Evolutionary conservation across 768 basidiomycete genomes (phyloP).

Genomic region (Hypholoma fasciculare): DNA sequence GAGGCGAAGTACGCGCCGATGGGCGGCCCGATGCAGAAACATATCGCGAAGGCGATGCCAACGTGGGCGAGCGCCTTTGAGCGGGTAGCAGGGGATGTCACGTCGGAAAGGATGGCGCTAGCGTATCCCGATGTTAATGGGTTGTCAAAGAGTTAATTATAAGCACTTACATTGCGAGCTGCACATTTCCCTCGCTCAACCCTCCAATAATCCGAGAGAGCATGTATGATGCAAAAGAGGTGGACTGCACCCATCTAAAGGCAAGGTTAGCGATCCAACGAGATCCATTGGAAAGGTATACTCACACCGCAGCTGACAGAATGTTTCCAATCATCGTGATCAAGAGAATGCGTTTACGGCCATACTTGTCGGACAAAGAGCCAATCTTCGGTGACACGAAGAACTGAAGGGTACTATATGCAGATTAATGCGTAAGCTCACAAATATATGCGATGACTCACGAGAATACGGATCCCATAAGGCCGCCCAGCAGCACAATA

Average conservation of each 20-base stretch:
- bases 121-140: background rate
- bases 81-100: slow-evolving; percentile 77
- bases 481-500: slow-evolving; percentile 90
- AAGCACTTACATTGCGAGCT: slow-evolving; percentile 81
- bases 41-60: slow-evolving; percentile 95
- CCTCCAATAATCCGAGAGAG: slow-evolving; percentile 91
- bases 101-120: slow-evolving; percentile 93
- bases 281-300: background rate
- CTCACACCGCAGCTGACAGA: slow-evolving; percentile 82
- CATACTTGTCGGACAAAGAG: slow-evolving; percentile 84
- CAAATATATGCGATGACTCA: slow-evolving; percentile 39
- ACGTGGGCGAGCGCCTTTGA: slow-evolving; percentile 88
- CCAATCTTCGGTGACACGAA: slow-evolving; percentile 83
- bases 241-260: slow-evolving; percentile 84
- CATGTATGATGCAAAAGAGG: slow-evolving; percentile 87
- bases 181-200: slow-evolving; percentile 95
- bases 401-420: slow-evolving; percentile 75
- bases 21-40: slow-evolving; percentile 90
- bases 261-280: background rate
- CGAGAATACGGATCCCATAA: slow-evolving; percentile 95
- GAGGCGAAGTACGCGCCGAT: slow-evolving; percentile 97
- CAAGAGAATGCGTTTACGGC: slow-evolving; percentile 81
- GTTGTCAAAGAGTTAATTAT: background rate
- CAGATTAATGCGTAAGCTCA: slow-evolving; percentile 24
- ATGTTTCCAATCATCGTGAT: slow-evolving; percentile 93